Percentiles rank a stretch among this genome's conserved stretches.
Evolutionary conservation across 192 early-diverging fungal species (phyloP).

Genomic region (Globomyces pollinis-pini): DNA sequence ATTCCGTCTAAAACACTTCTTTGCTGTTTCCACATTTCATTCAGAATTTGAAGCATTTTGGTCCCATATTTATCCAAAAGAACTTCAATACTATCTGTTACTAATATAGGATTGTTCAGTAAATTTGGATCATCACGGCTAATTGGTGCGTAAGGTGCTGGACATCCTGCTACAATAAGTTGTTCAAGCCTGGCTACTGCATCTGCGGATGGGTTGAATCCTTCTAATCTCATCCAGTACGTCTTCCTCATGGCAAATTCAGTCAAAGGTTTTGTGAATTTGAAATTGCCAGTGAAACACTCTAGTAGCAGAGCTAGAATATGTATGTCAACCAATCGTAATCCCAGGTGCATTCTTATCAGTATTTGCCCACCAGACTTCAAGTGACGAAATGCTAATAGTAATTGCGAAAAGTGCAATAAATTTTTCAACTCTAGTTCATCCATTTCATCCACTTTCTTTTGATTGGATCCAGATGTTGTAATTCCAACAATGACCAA

Average conservation of each 20-base stretch:
- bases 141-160: background rate
- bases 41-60: background rate
- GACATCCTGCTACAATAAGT: background rate
- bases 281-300: background rate
- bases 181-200: background rate
- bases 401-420: constrained; percentile 11
- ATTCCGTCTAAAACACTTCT: background rate
- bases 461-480: constrained; percentile 10
- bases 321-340: constrained; percentile 12
- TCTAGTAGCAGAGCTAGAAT: background rate
- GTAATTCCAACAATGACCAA: constrained; percentile 9
- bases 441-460: background rate
- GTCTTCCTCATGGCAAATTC: constrained; percentile 16
- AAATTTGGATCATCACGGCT: background rate
- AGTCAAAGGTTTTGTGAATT: constrained; percentile 4
- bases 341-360: constrained; percentile 9
- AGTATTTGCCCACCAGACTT: background rate
- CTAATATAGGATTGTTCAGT: constrained; percentile 4
- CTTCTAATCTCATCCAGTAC: constrained; percentile 2
- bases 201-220: background rate
- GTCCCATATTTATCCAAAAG: background rate
- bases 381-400: background rate
- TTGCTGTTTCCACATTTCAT: background rate
- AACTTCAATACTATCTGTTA: background rate
- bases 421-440: constrained; percentile 11